These are phyloP conservation scores for Suillus variegatus DNA, from an alignment of 768 basidiomycete species.

Conservation along the genomic window DNA sequence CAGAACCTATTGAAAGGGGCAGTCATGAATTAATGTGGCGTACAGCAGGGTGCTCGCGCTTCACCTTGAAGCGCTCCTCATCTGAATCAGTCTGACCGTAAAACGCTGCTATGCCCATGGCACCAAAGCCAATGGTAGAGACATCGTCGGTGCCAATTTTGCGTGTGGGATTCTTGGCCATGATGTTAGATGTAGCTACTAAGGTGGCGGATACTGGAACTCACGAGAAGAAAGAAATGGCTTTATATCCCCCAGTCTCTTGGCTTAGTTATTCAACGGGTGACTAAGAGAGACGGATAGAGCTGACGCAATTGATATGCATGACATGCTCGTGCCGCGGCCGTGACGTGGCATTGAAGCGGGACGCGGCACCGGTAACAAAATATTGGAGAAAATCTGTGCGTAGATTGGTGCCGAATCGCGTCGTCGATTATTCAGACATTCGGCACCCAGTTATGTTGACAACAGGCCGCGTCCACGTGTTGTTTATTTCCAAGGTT, in stretches of 20 bases:
- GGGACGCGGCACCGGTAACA: no score
- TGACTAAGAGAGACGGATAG: not conserved
- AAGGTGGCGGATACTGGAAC: not conserved
- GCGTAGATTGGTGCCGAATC: no score
- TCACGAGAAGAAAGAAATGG: not conserved
- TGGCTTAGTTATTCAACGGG: no score
- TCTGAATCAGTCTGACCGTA: slow-evolving; percentile 51
- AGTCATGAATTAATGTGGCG: not conserved
- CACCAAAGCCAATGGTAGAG: slow-evolving; percentile 60
- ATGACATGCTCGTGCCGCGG: no score
- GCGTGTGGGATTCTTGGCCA: slow-evolving; percentile 33
- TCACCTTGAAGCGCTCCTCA: slow-evolving; percentile 61
- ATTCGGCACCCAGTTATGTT: no score
- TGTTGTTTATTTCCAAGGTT: no score
- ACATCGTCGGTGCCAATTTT: slow-evolving; percentile 48
- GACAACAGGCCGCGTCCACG: no score
- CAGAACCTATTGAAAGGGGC: slow-evolving; percentile 34
- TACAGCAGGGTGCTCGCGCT: not conserved
- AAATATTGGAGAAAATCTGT: no score
- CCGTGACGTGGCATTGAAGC: no score
- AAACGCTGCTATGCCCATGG: slow-evolving; percentile 54
- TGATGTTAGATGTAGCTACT: slow-evolving; percentile 13
- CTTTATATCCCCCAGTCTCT: not conserved
- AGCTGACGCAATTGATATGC: not conserved
- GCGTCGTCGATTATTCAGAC: no score